These are phyloP conservation scores for Trichoderma koningii DNA, from an alignment of 2,329 filamentous ascomycete genomes.

Conservation along the genomic window DNA sequence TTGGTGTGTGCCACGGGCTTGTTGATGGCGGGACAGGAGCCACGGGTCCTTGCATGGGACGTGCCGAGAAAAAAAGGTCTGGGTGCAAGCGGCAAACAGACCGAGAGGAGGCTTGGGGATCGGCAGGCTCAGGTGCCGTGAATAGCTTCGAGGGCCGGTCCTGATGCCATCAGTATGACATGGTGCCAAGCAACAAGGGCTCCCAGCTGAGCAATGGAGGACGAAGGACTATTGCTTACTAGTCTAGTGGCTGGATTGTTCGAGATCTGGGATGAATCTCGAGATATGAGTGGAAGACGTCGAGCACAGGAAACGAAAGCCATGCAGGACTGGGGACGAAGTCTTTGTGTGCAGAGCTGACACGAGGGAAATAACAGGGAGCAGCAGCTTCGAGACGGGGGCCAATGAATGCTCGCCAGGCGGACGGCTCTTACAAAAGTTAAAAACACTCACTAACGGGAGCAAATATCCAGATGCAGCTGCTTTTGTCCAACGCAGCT, in stretches of 20 bases:
- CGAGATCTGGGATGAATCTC: not conserved
- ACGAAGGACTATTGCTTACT: too few relatives aligned
- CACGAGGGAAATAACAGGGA: too few relatives aligned
- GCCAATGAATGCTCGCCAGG: not conserved
- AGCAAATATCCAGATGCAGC: not conserved
- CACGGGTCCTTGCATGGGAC: conserved; percentile 24
- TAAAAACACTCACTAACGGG: not conserved
- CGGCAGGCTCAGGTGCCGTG: too few relatives aligned
- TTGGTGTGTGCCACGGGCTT: not conserved
- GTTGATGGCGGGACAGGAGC: conserved; percentile 18
- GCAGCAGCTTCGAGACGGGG: too few relatives aligned
- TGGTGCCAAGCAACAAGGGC: conserved; percentile 4
- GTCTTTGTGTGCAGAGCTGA: too few relatives aligned
- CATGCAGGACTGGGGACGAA: too few relatives aligned
- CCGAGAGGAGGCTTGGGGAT: not conserved
- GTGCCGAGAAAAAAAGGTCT: conserved; percentile 1
- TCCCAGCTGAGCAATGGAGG: not conserved
- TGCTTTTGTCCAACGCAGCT: not conserved
- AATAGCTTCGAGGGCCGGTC: not conserved
- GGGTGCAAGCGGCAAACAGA: not conserved
- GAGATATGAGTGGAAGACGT: too few relatives aligned
- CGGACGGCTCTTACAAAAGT: not conserved
- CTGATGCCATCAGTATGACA: conserved; percentile 20
- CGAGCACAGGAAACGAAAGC: too few relatives aligned
- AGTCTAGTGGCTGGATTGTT: not conserved